phyloP scores from a whole-genome alignment of 768 basidiomycete species.

The Trametes sanguinea region DNA sequence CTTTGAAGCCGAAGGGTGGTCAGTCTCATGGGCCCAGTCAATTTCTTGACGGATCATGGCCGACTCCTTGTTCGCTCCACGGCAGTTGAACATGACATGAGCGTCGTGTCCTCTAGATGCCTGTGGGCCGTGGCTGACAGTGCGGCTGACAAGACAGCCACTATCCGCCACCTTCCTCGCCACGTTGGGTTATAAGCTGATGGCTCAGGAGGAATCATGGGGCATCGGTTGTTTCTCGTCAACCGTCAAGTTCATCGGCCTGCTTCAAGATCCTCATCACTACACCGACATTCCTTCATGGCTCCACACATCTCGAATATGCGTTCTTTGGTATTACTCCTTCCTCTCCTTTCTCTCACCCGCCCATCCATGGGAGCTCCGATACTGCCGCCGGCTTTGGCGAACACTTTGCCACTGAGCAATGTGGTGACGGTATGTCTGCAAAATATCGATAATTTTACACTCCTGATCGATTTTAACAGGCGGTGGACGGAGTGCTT shows the following conservation, averaged over 20 bases:
- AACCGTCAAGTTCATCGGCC: constrained; percentile 2
- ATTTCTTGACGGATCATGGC: too few relatives aligned
- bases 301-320: constrained; percentile 12
- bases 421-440: neutral
- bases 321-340: constrained; percentile 16
- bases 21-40: too few relatives aligned
- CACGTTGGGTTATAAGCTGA: neutral
- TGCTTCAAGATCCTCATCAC: neutral
- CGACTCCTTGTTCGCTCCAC: too few relatives aligned
- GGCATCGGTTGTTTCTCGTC: constrained; percentile 1
- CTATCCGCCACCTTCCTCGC: constrained; percentile 1
- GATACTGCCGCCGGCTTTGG: neutral
- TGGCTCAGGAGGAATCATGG: neutral
- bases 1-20: too few relatives aligned
- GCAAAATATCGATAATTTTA: neutral
- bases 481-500: neutral
- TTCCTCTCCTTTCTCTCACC: constrained; percentile 14
- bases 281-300: constrained; percentile 12
- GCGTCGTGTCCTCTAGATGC: too few relatives aligned
- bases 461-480: neutral
- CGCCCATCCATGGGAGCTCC: constrained; percentile 7
- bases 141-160: constrained; percentile 1
- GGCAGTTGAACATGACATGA: too few relatives aligned
- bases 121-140: too few relatives aligned
- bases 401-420: neutral